Percentiles rank a stretch among this genome's conserved stretches.
These are phyloP conservation scores for Debaryomyces robertsiae DNA, from an alignment of 1,139 yeast species.

Conservation along the genomic window DNA sequence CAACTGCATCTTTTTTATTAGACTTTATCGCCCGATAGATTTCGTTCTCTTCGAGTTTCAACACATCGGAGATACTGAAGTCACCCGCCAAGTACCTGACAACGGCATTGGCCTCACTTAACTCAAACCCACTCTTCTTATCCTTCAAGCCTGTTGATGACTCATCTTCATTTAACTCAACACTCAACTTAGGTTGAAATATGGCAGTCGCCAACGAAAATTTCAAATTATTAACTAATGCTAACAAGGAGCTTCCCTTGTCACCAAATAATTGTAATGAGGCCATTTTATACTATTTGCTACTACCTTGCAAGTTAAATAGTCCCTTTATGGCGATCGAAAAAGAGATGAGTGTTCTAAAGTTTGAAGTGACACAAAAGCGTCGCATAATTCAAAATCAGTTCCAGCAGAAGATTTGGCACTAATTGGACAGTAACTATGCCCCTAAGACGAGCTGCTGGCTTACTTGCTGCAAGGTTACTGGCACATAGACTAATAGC, in stretches of 20 bases:
- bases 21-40: constrained; percentile 36
- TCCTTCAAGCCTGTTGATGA: constrained; percentile 37
- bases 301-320: background rate
- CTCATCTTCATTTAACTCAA: constrained; percentile 35
- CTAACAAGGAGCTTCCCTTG: constrained; percentile 38
- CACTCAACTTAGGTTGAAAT: constrained; percentile 33
- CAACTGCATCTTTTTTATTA: constrained; percentile 28
- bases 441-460: too few species aligned
- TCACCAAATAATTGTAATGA: constrained; percentile 43
- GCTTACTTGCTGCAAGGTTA: too few species aligned
- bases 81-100: constrained; percentile 66
- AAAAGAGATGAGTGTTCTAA: background rate
- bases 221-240: constrained; percentile 61
- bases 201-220: constrained; percentile 54
- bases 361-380: background rate
- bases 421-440: too few species aligned
- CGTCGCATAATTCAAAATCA: background rate
- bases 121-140: constrained; percentile 45
- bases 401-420: too few species aligned
- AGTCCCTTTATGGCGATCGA: background rate
- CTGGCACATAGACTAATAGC: background rate
- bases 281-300: constrained; percentile 15
- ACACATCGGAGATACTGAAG: constrained; percentile 32
- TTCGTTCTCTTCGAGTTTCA: constrained; percentile 34
- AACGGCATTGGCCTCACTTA: constrained; percentile 81